Base-by-base conservation (phyloP, 768 basidiomycete genomes). In the Suillus tomentosus region DNA sequence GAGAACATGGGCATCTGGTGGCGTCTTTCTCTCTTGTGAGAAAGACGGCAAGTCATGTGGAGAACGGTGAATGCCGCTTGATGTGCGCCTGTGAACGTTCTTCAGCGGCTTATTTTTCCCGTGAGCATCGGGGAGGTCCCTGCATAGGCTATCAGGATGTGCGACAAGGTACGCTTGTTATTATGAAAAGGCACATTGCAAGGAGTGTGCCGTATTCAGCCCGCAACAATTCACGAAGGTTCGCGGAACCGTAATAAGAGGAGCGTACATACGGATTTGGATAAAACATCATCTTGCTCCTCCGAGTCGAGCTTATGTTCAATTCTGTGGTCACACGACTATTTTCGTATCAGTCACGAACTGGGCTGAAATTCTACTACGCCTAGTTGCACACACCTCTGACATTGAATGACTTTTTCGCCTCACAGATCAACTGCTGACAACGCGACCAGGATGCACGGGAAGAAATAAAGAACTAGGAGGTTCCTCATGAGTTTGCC, bases 141-240 rank as follows among this genome's bases (percentile, higher is more conserved):
- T 34, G 19, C 31, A 17, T 34, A 31, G 10, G 10, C 15, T 31
- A 15, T 10, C 51, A 53, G 27, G 51, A 51, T 27, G 47, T 48
- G 5, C 47, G 11, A 22, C 47, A n/a, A 50, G 14, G 51, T 5
- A 17, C 27, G 34, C 27, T 51, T 9, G 4, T 19, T 24, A 11
- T 34, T 27, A 57, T 58, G 57, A 58, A 58, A 58, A 58, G 57
- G 57, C 24, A 58, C 57, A 39, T 39, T 24, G 39, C 17, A 39
- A 17, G 39, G 24, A 40, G 22, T 8, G 8, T 47, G 39, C 56
- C 56, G 37, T 40, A 57, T 24, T 39, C 55, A 57, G 22, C 5
- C 24, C 37, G 14, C n/a, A 13, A 9, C 13, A 22, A 31, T 0
- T 22, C 9, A 5, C 9, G 19, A 54, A 54, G 54, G 37, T 40